Conservation (phyloP, 441 rosid genomes). For the Populus hybrid region DNA sequence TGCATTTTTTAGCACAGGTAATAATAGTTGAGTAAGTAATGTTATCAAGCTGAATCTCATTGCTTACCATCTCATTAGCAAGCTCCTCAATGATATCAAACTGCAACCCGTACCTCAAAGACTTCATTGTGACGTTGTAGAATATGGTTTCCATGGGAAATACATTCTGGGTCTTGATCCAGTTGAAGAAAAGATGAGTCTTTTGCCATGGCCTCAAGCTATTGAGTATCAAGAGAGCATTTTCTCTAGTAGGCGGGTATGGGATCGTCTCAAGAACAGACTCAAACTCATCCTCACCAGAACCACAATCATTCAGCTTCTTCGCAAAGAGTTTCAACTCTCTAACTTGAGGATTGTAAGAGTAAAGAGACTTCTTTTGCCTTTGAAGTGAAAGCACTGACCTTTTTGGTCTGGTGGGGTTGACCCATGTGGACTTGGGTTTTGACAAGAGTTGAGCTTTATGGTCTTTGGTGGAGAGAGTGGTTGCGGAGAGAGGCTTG, state of each 20-base stretch:
- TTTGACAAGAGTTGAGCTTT: constrained; percentile 49
- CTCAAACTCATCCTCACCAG: constrained; percentile 41
- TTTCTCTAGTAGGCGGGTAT: constrained; percentile 50
- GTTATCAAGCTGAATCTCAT: constrained; percentile 77
- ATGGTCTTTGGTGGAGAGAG: constrained; percentile 38
- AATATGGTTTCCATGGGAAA: constrained; percentile 86
- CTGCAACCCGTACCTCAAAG: constrained; percentile 82
- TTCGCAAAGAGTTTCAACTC: constrained; percentile 63
- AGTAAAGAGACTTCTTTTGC: constrained; percentile 62
- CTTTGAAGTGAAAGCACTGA: constrained; percentile 80
- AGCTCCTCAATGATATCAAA: constrained; percentile 76
- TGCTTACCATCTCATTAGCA: constrained; percentile 79
- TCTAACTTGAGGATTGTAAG: constrained; percentile 61
- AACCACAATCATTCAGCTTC: constrained; percentile 62
- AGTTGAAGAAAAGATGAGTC: constrained; percentile 61
- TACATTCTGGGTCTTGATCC: constrained; percentile 61
- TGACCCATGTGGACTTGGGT: constrained; percentile 89
- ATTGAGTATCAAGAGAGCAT: constrained; percentile 69
- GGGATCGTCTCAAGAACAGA: constrained; percentile 62
- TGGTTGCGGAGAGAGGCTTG: constrained; percentile 65
- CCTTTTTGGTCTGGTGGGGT: constrained; percentile 78
- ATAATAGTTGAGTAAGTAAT: constrained; percentile 94
- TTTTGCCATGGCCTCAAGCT: constrained; percentile 71
- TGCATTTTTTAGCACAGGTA: constrained; percentile 79
- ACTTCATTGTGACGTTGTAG: constrained; percentile 84